phyloP scores from a whole-genome alignment of 2,329 filamentous ascomycete species.

The Didymella pinodella region DNA sequence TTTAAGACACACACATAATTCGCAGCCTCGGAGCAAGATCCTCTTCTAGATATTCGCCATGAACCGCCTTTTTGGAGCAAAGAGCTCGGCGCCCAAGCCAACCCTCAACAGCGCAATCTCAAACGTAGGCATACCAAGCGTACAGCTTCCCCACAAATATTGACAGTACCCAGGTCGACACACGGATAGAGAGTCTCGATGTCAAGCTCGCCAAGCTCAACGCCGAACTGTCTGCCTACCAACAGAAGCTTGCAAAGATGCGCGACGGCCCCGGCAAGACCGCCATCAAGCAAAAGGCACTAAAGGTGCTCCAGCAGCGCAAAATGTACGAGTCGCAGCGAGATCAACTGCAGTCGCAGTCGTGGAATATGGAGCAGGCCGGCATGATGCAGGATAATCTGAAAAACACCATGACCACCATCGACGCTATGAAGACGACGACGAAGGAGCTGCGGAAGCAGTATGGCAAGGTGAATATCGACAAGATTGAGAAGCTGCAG shows the following conservation, averaged over 20 bases:
- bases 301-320: conserved; percentile 90
- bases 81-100: conserved; percentile 86
- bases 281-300: conserved; percentile 90
- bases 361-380: conserved; percentile 99
- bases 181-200: conserved; percentile 84
- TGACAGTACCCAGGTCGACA: conserved; percentile 69
- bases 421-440: conserved; percentile 96
- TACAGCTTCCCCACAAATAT: conserved; percentile 14
- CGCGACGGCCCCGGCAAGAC: conserved; percentile 93
- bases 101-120: conserved; percentile 82
- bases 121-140: conserved; percentile 65
- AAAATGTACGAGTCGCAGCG: conserved; percentile 95
- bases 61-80: conserved; percentile 95
- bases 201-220: conserved; percentile 94
- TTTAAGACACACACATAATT: neutral
- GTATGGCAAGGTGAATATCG: conserved; percentile 96
- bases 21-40: too few relatives aligned
- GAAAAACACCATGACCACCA: conserved; percentile 97
- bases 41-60: conserved; percentile 64
- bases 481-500: conserved; percentile 97
- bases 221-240: conserved; percentile 86
- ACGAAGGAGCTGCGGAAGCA: conserved; percentile 92
- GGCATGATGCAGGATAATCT: conserved; percentile 99
- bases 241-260: conserved; percentile 88
- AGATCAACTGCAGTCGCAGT: conserved; percentile 91